These are phyloP conservation scores for Scytalidium lignicola DNA, from an alignment of 2,329 filamentous ascomycete species.

Conservation along the genomic window DNA sequence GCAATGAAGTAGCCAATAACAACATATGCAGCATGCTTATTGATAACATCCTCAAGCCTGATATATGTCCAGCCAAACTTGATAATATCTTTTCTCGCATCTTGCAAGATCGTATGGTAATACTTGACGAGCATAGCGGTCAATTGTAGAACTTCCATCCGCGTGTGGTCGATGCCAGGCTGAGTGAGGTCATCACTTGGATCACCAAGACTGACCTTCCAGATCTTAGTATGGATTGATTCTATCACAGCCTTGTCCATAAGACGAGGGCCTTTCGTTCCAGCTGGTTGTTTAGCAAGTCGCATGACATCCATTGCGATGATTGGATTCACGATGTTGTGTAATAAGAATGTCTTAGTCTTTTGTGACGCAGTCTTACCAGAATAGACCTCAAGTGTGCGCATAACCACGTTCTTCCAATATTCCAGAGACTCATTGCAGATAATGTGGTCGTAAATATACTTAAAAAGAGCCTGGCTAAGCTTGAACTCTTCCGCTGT, in stretches of 20 bases:
- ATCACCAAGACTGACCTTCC: constrained; percentile 83
- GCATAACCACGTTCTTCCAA: constrained; percentile 74
- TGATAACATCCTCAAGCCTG: constrained; percentile 95
- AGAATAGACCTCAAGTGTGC: constrained; percentile 83
- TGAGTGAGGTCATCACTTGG: constrained; percentile 77
- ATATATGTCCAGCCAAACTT: constrained; percentile 99
- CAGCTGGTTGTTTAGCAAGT: constrained; percentile 58
- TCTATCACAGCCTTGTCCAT: constrained; percentile 87
- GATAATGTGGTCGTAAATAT: constrained; percentile 82
- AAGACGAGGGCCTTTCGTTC: constrained; percentile 59
- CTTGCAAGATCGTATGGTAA: constrained; percentile 79
- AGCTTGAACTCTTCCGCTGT: constrained; percentile 77
- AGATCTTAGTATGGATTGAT: constrained; percentile 85
- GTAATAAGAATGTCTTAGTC: constrained; percentile 88
- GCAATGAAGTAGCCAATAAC: constrained; percentile 97
- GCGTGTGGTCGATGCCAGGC: constrained; percentile 86
- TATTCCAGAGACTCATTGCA: constrained; percentile 80
- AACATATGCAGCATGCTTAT: constrained; percentile 97
- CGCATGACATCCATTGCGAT: constrained; percentile 94
- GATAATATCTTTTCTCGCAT: constrained; percentile 94
- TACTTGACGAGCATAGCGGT: constrained; percentile 96
- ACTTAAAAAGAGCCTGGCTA: constrained; percentile 69
- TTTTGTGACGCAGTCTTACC: constrained; percentile 75
- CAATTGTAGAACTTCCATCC: constrained; percentile 92
- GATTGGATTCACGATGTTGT: constrained; percentile 91